Conservation (phyloP, 2,329 filamentous ascomycete species). For the Chaetothyriales sp. region DNA sequence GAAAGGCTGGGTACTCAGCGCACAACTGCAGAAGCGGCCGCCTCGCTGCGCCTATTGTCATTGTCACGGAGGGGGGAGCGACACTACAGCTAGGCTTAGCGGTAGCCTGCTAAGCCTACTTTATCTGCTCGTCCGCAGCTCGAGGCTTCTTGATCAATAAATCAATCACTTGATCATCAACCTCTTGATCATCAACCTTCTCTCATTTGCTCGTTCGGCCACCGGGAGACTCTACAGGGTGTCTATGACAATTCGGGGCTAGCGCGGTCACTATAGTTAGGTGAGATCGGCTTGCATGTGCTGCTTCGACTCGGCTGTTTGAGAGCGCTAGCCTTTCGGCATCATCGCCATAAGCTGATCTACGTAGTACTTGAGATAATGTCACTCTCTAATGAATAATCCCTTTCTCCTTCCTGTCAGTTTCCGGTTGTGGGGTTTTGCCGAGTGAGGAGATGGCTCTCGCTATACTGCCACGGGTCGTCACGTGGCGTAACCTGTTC, state of each 20-base stretch:
- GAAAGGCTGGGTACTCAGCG: no score
- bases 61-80: no score
- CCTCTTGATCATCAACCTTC: no score
- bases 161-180: no score
- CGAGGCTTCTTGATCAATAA: no score
- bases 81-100: no score
- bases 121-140: no score
- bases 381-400: background rate
- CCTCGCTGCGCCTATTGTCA: no score
- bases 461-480: conserved; percentile 4
- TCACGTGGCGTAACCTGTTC: conserved; percentile 24
- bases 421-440: background rate
- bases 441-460: background rate
- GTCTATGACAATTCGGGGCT: background rate
- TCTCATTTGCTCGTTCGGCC: no score
- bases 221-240: no score
- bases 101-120: no score
- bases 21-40: no score
- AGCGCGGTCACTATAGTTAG: background rate
- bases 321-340: background rate
- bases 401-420: background rate
- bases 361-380: background rate
- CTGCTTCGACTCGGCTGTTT: background rate
- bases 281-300: background rate
- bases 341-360: background rate